phyloP scores from a whole-genome alignment of 176 grass and related monocot genomes.

The Carex pumila region DNA sequence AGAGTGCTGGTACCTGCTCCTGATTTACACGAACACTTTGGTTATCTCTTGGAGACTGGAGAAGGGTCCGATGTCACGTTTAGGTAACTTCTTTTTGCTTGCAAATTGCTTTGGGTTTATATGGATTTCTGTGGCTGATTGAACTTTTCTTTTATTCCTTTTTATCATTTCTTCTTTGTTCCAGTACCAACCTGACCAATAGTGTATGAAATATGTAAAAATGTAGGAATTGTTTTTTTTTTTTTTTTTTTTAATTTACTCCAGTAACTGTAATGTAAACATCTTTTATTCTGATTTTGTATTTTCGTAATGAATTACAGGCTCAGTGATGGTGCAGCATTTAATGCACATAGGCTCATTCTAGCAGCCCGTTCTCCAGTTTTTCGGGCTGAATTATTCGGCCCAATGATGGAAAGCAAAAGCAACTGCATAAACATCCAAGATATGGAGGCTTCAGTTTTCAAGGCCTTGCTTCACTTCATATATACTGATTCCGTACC shows the following conservation, averaged over 20 bases:
- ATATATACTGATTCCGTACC: conserved; percentile 15
- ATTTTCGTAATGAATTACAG: neutral
- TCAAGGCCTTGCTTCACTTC: conserved; percentile 13
- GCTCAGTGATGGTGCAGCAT: neutral
- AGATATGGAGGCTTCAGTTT: conserved; percentile 14
- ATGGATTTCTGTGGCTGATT: neutral
- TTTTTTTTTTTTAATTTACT: neutral
- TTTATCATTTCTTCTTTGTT: neutral
- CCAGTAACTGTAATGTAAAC: neutral
- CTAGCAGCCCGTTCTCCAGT: conserved; percentile 15
- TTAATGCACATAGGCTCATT: conserved; percentile 19
- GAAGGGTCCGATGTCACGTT: conserved; percentile 12
- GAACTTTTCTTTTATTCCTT: neutral
- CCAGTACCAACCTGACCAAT: neutral
- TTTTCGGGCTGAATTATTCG: conserved; percentile 9
- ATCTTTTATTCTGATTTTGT: conserved; percentile 3
- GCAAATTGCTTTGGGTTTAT: neutral
- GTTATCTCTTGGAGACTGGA: neutral
- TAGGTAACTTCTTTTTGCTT: neutral
- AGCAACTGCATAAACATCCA: neutral
- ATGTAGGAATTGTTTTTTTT: too few relatives aligned
- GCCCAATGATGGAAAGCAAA: conserved; percentile 15
- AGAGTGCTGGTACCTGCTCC: conserved; percentile 14
- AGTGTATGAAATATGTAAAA: neutral
- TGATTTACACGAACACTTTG: conserved; percentile 9